Conservation (phyloP, 164 flowering plant species). For the Stephania yunnanensis region DNA sequence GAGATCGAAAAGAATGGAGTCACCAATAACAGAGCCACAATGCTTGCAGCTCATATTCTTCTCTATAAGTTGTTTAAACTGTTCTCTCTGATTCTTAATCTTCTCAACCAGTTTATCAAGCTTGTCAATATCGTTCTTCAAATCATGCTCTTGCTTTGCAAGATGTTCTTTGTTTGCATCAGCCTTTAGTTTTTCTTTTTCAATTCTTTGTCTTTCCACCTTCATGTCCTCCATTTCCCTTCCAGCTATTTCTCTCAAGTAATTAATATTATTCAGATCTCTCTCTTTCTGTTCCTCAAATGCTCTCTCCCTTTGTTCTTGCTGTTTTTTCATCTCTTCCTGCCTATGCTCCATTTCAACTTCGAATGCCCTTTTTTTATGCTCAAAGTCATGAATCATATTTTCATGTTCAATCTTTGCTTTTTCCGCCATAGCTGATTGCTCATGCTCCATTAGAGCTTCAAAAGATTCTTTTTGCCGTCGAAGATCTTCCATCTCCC, state of each 20-base stretch:
- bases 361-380: slow-evolving; percentile 46
- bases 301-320: slow-evolving; percentile 38
- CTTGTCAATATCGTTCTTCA: slow-evolving; percentile 57
- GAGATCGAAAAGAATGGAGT: slow-evolving; percentile 48
- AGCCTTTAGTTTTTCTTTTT: slow-evolving; percentile 48
- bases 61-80: slow-evolving; percentile 47
- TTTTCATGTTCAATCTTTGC: slow-evolving; percentile 39
- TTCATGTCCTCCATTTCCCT: slow-evolving; percentile 56
- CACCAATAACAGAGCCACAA: slow-evolving; percentile 49
- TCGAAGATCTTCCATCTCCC: slow-evolving; percentile 55
- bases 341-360: slow-evolving; percentile 33
- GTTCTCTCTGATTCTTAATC: slow-evolving; percentile 54
- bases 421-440: slow-evolving; percentile 39
- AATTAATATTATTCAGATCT: slow-evolving; percentile 34
- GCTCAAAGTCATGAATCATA: slow-evolving; percentile 55
- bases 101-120: slow-evolving; percentile 59
- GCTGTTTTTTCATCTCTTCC: slow-evolving; percentile 46
- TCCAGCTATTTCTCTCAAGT: slow-evolving; percentile 40
- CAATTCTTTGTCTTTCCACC: slow-evolving; percentile 35
- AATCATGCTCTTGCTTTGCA: slow-evolving; percentile 49
- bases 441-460: slow-evolving; percentile 55
- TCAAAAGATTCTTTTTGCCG: slow-evolving; percentile 58
- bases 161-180: slow-evolving; percentile 41
- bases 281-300: slow-evolving; percentile 47
- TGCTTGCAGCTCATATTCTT: slow-evolving; percentile 47